Percentiles rank a stretch among this genome's conserved stretches.
These are phyloP conservation scores for Wickerhamomyces tratensis DNA, from an alignment of 805 yeast genomes.

Conservation along the genomic window DNA sequence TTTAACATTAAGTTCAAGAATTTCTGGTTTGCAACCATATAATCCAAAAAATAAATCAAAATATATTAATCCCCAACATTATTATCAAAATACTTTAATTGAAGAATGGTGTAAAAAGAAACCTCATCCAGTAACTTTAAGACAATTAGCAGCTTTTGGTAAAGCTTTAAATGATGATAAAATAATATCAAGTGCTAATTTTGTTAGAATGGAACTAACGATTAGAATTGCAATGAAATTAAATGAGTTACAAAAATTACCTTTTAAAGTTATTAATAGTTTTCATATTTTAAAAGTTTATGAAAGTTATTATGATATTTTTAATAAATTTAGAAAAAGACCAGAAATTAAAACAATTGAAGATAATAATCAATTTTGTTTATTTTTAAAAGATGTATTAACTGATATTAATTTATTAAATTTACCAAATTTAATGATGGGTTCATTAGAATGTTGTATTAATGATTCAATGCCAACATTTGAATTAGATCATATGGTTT, in stretches of 20 bases:
- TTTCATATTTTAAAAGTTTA: conserved; percentile 82
- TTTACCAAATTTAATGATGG: conserved; percentile 86
- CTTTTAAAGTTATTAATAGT: conserved; percentile 77
- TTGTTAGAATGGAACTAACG: conserved; percentile 79
- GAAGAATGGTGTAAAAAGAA: conserved; percentile 48
- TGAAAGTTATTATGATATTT: conserved; percentile 81
- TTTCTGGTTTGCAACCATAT: conserved; percentile 23
- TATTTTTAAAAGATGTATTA: conserved; percentile 49
- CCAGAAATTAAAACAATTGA: conserved; percentile 58
- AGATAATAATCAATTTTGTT: conserved; percentile 70
- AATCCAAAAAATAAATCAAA: conserved; percentile 26
- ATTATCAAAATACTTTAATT: conserved; percentile 71
- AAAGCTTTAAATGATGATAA: conserved; percentile 67
- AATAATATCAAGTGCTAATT: conserved; percentile 75
- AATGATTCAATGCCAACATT: conserved; percentile 46
- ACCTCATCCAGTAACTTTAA: conserved; percentile 88
- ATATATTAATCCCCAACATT: conserved; percentile 60
- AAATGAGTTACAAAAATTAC: conserved; percentile 69
- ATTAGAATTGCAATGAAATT: conserved; percentile 76
- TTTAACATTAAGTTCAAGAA: conserved; percentile 13
- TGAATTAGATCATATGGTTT: conserved; percentile 64
- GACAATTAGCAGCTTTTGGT: conserved; percentile 87
- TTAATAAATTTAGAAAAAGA: conserved; percentile 72
- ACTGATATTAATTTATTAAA: conserved; percentile 71
- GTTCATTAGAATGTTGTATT: conserved; percentile 74